Conservation (phyloP, 176 grass and related monocot genomes). For the Phragmites australis region DNA sequence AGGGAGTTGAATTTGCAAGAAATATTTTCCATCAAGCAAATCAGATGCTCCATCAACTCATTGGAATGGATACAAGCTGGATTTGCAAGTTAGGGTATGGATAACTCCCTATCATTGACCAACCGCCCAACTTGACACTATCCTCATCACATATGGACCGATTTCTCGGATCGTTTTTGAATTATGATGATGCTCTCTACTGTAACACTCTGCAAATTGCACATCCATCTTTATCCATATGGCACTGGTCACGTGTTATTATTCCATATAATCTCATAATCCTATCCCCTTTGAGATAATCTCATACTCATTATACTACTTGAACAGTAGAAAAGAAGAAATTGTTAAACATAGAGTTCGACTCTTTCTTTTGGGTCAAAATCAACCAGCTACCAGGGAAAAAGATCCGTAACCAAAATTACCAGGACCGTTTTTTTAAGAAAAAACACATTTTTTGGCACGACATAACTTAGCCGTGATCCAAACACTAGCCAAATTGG, state of each 20-base stretch:
- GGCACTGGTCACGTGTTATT: constrained; percentile 10
- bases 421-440: too few species aligned
- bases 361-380: not conserved
- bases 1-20: not conserved
- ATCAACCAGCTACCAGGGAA: not conserved
- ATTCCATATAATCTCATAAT: not conserved
- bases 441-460: not conserved
- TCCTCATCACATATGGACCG: constrained; percentile 18
- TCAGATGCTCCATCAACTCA: constrained; percentile 19
- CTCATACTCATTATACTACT: not conserved
- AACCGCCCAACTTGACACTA: constrained; percentile 37
- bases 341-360: not conserved
- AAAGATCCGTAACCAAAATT: not conserved
- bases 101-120: constrained; percentile 41
- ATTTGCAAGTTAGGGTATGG: constrained; percentile 44
- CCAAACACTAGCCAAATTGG: not conserved
- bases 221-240: constrained; percentile 8
- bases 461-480: not conserved
- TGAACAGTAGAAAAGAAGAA: not conserved
- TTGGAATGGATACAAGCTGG: constrained; percentile 46
- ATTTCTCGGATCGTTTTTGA: constrained; percentile 1
- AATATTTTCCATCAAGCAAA: constrained; percentile 30
- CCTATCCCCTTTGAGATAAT: not conserved
- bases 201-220: not conserved
- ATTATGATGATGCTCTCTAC: not conserved